Conservation (phyloP, 805 yeast genomes). For the Kuraishia molischiana region DNA sequence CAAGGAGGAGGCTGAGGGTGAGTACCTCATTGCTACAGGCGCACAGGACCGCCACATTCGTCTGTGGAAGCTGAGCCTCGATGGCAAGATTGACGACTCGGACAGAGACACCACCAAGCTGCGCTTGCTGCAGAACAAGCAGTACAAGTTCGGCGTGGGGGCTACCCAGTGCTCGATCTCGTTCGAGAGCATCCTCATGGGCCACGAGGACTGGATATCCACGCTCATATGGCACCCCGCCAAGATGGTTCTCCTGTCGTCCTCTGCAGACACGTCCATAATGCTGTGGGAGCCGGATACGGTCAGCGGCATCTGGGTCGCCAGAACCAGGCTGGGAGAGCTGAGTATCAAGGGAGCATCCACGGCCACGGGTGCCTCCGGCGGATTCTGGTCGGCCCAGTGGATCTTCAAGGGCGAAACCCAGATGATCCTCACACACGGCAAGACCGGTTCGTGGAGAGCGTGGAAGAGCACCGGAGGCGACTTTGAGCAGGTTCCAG, state of each 20-base stretch:
- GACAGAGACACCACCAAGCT: slow-evolving; percentile 45
- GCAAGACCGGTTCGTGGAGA: slow-evolving; percentile 91
- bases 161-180: slow-evolving; percentile 43
- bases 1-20: slow-evolving; percentile 37
- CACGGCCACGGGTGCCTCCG: slow-evolving; percentile 92
- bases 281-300: slow-evolving; percentile 92
- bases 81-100: slow-evolving; percentile 37
- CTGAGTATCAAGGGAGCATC: slow-evolving; percentile 93
- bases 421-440: slow-evolving; percentile 66
- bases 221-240: slow-evolving; percentile 74
- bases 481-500: slow-evolving; percentile 29
- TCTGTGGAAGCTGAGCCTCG: slow-evolving; percentile 67
- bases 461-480: slow-evolving; percentile 36
- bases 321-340: slow-evolving; percentile 77
- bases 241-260: slow-evolving; percentile 55
- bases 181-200: slow-evolving; percentile 91
- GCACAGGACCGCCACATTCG: slow-evolving; percentile 91
- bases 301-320: slow-evolving; percentile 84
- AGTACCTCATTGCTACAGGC: slow-evolving; percentile 72
- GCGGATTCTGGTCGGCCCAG: slow-evolving; percentile 51
- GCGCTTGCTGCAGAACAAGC: slow-evolving; percentile 58
- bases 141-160: slow-evolving; percentile 43
- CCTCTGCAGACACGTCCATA: slow-evolving; percentile 88
- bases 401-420: slow-evolving; percentile 47
- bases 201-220: slow-evolving; percentile 97